Conservation (phyloP, 2,329 filamentous ascomycete species). For the Ilyonectria destructans region DNA sequence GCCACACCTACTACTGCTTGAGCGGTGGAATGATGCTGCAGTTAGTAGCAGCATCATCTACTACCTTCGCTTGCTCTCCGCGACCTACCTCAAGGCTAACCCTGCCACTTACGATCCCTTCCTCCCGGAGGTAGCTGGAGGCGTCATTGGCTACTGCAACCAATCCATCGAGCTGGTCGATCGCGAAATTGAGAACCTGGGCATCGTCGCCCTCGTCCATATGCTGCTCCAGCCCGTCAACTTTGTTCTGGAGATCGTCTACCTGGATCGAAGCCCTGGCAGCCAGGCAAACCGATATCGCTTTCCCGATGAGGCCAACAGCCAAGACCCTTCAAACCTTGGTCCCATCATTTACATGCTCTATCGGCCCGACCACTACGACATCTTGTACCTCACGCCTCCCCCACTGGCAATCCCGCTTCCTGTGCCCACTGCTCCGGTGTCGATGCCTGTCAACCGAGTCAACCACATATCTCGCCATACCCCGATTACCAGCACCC, state of each 20-base stretch:
- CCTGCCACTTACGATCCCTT: conserved; percentile 80
- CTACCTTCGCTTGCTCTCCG: conserved; percentile 86
- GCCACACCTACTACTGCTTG: conserved; percentile 69
- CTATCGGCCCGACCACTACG: conserved; percentile 89
- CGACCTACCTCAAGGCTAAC: conserved; percentile 87
- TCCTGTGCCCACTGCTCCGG: conserved; percentile 47
- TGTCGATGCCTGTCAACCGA: conserved; percentile 69
- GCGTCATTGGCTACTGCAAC: conserved; percentile 79
- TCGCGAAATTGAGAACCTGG: conserved; percentile 93
- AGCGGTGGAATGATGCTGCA: conserved; percentile 81
- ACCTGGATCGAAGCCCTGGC: conserved; percentile 89
- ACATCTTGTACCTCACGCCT: conserved; percentile 84
- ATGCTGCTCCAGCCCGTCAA: conserved; percentile 85
- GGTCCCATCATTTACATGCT: conserved; percentile 71
- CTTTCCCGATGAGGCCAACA: conserved; percentile 71
- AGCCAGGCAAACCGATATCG: conserved; percentile 81
- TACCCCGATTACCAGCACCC: conserved; percentile 60
- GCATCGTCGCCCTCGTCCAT: conserved; percentile 83
- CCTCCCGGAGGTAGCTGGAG: conserved; percentile 72
- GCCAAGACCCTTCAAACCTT: conserved; percentile 60
- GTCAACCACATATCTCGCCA: conserved; percentile 65
- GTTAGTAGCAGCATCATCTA: conserved; percentile 86
- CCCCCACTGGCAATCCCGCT: conserved; percentile 41
- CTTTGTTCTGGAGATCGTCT: conserved; percentile 89
- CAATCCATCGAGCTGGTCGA: conserved; percentile 81